Evolutionary conservation across 768 basidiomycete species (phyloP), one percentile per base, ranked within the genome.

Genomic region (Mrakia hoshinonis): DNA sequence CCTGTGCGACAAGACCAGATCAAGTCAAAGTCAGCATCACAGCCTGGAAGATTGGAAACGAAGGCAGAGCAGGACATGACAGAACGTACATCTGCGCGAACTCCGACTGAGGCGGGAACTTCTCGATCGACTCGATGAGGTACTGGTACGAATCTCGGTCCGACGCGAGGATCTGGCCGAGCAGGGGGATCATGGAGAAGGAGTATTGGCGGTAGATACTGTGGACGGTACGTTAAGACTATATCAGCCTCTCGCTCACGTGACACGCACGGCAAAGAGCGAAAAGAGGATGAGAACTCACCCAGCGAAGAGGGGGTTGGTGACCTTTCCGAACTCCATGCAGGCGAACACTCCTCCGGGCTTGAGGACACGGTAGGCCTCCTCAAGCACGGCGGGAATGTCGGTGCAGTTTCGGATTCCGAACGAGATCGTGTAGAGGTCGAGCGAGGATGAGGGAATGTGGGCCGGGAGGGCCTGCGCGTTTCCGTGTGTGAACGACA

Each of bases 401-500:
- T 90, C 91, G 22, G 96, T 99, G 82, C 92, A 94, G 78, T 99
- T 99, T 48, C 96, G 85, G 75, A 98, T 98, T 31, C 96, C 95
- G 76, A 99, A 99, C 0, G 96, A 92, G 79, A 99, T 97, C 34
- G 96, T 99, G 82, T 99, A 99, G 22, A 97, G 82, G 81, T 99
- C 93, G 74, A 94, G 92, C 22, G 90, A 85, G 79, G 91, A 87
- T 76, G 89, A 86, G 6, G 84, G 82, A 78, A 99, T 93, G 6
- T 84, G 82, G 48, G 80, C 73, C 0, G 87, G 84, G 22, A 99
- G 81, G 15, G 83, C 83, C 77, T 98, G 93, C 3, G 96, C 96
- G 77, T 99, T 97, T 46, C 88, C 90, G 77, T 95, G 90, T 73
- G 88, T 87, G 80, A 99, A 98, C 20, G 88, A 85, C 73, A 99